A percentile compares a stretch with the other conserved stretches of the same genome.
Conservation (phyloP, 2,329 filamentous ascomycete species). For the Akanthomyces lecanii region DNA sequence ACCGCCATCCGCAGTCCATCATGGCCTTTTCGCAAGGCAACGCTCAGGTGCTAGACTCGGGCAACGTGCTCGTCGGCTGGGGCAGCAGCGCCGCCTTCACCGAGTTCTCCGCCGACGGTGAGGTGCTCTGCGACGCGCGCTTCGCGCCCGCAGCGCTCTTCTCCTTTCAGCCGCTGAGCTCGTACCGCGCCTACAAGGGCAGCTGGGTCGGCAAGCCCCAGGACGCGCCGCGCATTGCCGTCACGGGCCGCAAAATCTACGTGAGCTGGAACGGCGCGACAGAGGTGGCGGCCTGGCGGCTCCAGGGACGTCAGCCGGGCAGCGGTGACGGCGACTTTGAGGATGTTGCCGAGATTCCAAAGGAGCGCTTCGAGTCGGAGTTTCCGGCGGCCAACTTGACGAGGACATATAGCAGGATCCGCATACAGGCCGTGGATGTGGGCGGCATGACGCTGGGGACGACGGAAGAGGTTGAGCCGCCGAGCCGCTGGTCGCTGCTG, state of each 20-base stretch:
- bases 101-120: constrained; percentile 41
- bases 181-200: constrained; percentile 14
- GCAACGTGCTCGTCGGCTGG: constrained; percentile 53
- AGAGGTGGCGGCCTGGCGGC: constrained; percentile 16
- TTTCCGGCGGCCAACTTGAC: background rate
- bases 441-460: constrained; percentile 11
- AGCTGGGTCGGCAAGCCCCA: constrained; percentile 17
- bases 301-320: background rate
- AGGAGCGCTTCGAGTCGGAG: constrained; percentile 8
- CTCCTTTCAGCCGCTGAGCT: constrained; percentile 17
- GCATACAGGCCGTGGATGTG: constrained; percentile 5
- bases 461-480: constrained; percentile 3
- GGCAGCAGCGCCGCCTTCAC: constrained; percentile 45
- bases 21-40: constrained; percentile 45
- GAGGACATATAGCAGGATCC: background rate
- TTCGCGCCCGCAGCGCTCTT: constrained; percentile 16
- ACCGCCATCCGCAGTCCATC: constrained; percentile 44
- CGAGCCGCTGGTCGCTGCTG: background rate
- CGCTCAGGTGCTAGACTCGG: constrained; percentile 48
- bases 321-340: background rate
- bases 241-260: constrained; percentile 3
- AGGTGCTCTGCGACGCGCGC: constrained; percentile 43
- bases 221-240: constrained; percentile 12
- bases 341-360: background rate
- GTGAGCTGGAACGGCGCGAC: constrained; percentile 20